Base-by-base conservation (phyloP, 2,329 filamentous ascomycete genomes). In the Chlorencoelia australis region DNA sequence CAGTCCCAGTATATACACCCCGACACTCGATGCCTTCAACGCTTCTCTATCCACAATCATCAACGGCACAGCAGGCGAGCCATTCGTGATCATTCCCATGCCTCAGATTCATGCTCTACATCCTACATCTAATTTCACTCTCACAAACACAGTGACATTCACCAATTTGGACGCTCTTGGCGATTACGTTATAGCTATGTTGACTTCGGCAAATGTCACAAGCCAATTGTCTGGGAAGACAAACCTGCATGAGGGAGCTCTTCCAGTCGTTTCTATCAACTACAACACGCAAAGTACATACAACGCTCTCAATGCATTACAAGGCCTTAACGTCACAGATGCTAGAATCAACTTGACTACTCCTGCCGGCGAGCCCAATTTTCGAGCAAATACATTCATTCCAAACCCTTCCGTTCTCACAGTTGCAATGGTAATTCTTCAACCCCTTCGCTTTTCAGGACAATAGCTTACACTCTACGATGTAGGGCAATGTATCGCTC, bases 321-420 rank as follows among this genome's bases (percentile, higher is more conserved):
- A 60, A 21, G 69, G 68, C 18, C 67, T 73, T 52, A 59, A 62
- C 24, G 57, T 73, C 22, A 65, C 61, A 11, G 55, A 65, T 20
- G 62, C 73, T 49, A 57, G 59, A 22, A 60, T 75, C 45, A 55
- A 67, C 38, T 50, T 58, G 7, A 55, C 53, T 20, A 39, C 52
- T 1, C 39, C 56, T 17, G 40, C 52, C 1, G 65, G 70, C 43
- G 65, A 64, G 30, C 62, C 64, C 39, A 78, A 76, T 53, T 62
- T 75, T 48, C 52, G 64, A 15, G 75, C 70, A 47, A 64, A 58
- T 9, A 67, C 73, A 30, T 60, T 54, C 42, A 72, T 79, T 33
- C 73, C 73, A 41, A 79, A 79, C 51, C 73, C 73, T 1, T 71
- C 71, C 2, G 62, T 73, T 37, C 59, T 75, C 57, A 72, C 66